Conservation (phyloP, 805 yeast species). For the Pichia phayaonensis region DNA sequence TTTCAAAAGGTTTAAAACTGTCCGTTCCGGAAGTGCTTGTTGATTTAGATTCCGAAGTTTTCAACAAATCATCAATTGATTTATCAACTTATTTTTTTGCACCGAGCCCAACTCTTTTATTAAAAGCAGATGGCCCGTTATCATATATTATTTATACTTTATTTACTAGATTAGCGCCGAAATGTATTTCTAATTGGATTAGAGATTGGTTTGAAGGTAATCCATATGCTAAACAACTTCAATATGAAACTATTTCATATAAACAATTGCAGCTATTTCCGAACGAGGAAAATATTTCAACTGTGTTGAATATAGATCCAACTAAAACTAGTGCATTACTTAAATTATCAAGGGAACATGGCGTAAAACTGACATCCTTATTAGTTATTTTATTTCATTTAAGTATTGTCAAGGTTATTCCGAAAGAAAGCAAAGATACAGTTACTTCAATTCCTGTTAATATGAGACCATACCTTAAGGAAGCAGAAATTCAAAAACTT, state of each 20-base stretch:
- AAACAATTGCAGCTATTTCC: not conserved
- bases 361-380: constrained; percentile 11
- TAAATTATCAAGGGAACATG: not conserved
- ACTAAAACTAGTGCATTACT: not conserved
- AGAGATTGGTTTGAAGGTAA: not conserved
- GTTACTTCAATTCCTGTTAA: constrained; percentile 16
- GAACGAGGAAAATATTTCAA: not conserved
- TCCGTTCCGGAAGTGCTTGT: not conserved
- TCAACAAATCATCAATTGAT: not conserved
- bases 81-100: not conserved
- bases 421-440: constrained; percentile 10
- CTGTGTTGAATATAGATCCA: not conserved
- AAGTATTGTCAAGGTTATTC: constrained; percentile 3
- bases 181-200: not conserved
- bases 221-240: not conserved
- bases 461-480: constrained; percentile 11
- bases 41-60: constrained; percentile 1
- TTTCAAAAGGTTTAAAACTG: constrained; percentile 5
- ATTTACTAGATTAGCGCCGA: constrained; percentile 8
- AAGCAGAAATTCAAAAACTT: not conserved
- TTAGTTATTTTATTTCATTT: constrained; percentile 2
- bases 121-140: not conserved
- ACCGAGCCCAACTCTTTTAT: not conserved
- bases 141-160: not conserved
- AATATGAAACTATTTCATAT: not conserved